Evolutionary conservation across 805 yeast species (phyloP), one percentile per base, ranked within the genome.

Genomic region (Wickerhamomyces bisporus): DNA sequence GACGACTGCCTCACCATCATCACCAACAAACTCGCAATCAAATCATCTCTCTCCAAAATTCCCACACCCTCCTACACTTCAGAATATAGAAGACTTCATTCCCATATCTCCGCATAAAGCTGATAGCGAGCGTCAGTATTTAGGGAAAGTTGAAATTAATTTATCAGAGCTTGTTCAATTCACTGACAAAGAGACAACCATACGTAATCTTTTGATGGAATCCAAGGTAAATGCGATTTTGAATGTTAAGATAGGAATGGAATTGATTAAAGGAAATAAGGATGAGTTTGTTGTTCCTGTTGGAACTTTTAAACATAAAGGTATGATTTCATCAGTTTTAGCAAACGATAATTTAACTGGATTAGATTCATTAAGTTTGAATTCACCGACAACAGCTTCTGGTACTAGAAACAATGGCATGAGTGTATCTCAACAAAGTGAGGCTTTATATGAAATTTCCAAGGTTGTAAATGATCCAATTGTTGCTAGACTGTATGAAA

Each of bases 191-290:
- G 10, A 21, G 3, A 68, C 75, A 4, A 66, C 80, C 2, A 70
- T 81, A 44, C 68, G 85, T 44, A 87, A 83, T 49, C 62, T 91
- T 31, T 65, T 91, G 26, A 81, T 81, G 50, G 73, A 86, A 20
- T 82, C 95, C 2, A 86, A 86, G 47, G 77, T 91, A 15, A 91
- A 91, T 57, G 81, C 94, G 3, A 82, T 86, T n/a, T 59, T 83
- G 28, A 79, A 73, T 42, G 43, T 86, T 30, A 70, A 80, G 2
- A 63, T 85, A n/a, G 65, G 66, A 5, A 58, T 84, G 48, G 68
- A 65, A 30, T 52, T 67, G 31, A 47, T 64, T 25, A 60, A 69
- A 47, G 75, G 75, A n/a, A 51, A 68, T 51, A 49, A 68, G 47
- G 38, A 62, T 41, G 50, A 77, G 64, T 45, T 68, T 55, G 38